Conservation (phyloP, 352 stramenopile genomes). For the Phytopythium chamaehyphon region DNA sequence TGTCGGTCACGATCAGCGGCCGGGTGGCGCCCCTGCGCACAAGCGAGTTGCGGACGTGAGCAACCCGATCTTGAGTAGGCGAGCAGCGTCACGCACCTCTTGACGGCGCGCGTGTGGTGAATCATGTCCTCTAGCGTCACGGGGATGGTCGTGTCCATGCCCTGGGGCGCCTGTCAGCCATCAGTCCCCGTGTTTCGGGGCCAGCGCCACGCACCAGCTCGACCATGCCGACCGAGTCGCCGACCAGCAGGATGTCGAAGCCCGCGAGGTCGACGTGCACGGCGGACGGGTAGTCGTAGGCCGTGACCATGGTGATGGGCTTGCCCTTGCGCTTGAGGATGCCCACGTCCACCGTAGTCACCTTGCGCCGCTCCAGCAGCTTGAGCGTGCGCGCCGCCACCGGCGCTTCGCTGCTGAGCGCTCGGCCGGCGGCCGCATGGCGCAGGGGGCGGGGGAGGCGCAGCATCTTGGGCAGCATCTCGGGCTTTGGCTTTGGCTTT, state of each 20-base stretch:
- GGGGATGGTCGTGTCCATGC: conserved; percentile 87
- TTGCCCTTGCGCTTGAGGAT: conserved; percentile 93
- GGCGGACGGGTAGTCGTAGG: conserved; percentile 97
- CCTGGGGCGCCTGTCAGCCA: conserved; percentile 29
- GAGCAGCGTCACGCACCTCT: conserved; percentile 45
- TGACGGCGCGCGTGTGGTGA: conserved; percentile 95
- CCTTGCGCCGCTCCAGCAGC: conserved; percentile 81
- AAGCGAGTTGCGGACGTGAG: not conserved
- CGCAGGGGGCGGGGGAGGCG: not conserved
- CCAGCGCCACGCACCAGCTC: conserved; percentile 90
- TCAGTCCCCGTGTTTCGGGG: no score
- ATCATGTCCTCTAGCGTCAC: conserved; percentile 99
- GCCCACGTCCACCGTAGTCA: conserved; percentile 78
- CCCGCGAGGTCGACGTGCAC: conserved; percentile 97
- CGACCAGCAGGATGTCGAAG: conserved; percentile 97
- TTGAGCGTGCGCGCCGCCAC: conserved; percentile 68
- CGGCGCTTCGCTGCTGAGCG: conserved; percentile 14
- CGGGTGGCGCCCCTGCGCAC: conserved; percentile 51
- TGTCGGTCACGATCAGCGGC: conserved; percentile 96
- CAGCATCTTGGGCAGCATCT: no score
- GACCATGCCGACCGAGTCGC: conserved; percentile 98
- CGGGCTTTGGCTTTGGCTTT: no score
- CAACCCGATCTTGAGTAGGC: no score
- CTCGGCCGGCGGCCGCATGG: not conserved
- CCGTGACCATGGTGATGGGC: conserved; percentile 99